Conservation (phyloP, 164 flowering plant genomes). For the Cinnamomum micranthum region DNA sequence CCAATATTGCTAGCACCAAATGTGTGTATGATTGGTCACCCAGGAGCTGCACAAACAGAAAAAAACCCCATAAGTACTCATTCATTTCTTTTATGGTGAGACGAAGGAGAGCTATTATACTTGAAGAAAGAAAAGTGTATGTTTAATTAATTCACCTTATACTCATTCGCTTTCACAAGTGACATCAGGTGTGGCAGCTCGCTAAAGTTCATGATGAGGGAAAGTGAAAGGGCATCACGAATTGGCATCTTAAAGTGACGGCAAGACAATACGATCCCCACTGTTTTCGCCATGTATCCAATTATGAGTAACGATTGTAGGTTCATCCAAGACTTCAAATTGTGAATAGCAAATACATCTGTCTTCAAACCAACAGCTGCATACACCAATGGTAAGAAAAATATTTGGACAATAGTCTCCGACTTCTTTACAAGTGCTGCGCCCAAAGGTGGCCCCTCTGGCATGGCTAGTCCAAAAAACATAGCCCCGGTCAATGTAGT, state of each 20-base stretch:
- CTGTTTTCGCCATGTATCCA: neutral
- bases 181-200: conserved; percentile 2
- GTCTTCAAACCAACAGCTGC: conserved; percentile 28
- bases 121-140: neutral
- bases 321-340: conserved; percentile 12
- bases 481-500: conserved; percentile 44
- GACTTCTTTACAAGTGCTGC: conserved; percentile 42
- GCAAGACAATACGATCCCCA: neutral
- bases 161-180: conserved; percentile 43
- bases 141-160: conserved; percentile 19
- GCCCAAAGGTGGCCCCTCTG: conserved; percentile 72
- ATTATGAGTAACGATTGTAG: neutral
- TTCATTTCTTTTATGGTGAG: neutral
- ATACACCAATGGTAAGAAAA: conserved; percentile 48
- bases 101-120: neutral
- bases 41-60: neutral
- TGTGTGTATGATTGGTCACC: neutral
- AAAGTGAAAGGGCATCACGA: neutral
- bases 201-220: neutral
- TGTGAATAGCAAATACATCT: neutral
- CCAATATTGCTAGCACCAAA: neutral
- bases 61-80: neutral
- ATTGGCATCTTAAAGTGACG: neutral
- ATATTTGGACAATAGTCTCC: conserved; percentile 37
- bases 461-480: conserved; percentile 55